These are phyloP conservation scores for Boehmeria nivea DNA, from an alignment of 306 rosid species.

Conservation along the genomic window DNA sequence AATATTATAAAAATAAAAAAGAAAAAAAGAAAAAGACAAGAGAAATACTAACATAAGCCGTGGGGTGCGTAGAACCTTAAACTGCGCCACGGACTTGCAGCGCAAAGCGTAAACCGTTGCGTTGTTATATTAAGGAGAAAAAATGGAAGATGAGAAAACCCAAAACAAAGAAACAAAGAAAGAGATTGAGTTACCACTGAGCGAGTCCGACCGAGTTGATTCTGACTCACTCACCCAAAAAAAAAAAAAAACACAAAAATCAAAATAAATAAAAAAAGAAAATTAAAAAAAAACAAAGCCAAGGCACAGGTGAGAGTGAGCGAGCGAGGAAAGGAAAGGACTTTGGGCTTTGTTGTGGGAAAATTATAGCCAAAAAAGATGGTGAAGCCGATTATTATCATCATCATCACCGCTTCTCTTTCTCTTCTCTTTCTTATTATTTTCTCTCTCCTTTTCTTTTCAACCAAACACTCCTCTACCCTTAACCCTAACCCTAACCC, in stretches of 20 bases:
- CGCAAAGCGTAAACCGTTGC: conserved; percentile 30
- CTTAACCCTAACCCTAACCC: conserved; percentile 22
- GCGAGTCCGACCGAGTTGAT: conserved; percentile 15
- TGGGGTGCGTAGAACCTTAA: conserved; percentile 17
- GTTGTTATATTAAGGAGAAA: conserved; percentile 31
- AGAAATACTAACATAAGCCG: conserved; percentile 5
- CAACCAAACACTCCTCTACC: conserved; percentile 27
- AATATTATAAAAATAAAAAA: too few relatives aligned
- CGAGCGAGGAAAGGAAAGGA: neutral
- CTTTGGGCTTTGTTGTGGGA: conserved; percentile 60
- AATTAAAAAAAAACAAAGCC: conserved; percentile 13
- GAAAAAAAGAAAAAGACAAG: neutral
- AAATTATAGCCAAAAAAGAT: too few relatives aligned
- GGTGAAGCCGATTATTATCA: conserved; percentile 38
- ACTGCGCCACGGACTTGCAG: conserved; percentile 54
- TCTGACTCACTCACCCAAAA: conserved; percentile 7
- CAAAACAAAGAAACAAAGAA: conserved; percentile 15
- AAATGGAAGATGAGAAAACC: conserved; percentile 16
- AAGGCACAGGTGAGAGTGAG: conserved; percentile 19
- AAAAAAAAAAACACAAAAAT: neutral
- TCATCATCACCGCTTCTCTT: neutral
- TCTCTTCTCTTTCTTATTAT: conserved; percentile 26
- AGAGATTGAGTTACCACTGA: conserved; percentile 24
- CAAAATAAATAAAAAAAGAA: neutral
- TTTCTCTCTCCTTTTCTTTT: conserved; percentile 31